These are phyloP conservation scores for Plasmodium falciparum DNA, from an alignment of 169 alveolate species.

Conservation along the genomic window DNA sequence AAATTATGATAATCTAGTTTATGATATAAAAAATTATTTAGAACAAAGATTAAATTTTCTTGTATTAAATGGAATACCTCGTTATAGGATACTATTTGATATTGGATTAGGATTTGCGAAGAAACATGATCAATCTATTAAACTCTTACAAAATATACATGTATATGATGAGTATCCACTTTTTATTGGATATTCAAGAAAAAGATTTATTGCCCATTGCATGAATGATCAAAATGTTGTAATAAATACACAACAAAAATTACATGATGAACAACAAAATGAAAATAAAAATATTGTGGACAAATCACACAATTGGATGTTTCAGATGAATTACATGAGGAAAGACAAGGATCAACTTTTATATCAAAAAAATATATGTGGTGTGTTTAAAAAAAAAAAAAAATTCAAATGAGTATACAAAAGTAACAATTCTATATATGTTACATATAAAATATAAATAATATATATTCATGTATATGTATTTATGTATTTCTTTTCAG, in stretches of 20 bases:
- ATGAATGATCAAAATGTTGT: conserved; percentile 16
- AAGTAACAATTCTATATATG: background rate
- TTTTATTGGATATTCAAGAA: conserved; percentile 72
- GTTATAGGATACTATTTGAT: conserved; percentile 60
- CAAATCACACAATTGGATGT: conserved; percentile 10
- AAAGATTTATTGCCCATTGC: conserved; percentile 59
- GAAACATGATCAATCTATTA: conserved; percentile 63
- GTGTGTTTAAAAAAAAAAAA: conserved; percentile 3
- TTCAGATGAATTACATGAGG: conserved; percentile 33
- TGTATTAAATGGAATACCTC: conserved; percentile 65
- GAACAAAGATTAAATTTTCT: conserved; percentile 50
- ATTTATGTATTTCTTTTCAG: conserved; percentile 2
- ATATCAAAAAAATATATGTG: conserved; percentile 62
- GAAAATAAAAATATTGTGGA: background rate
- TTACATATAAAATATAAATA: background rate
- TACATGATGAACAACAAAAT: background rate
- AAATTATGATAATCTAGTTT: conserved; percentile 37
- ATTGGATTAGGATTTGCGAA: conserved; percentile 70
- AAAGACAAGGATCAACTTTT: conserved; percentile 43
- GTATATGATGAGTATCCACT: conserved; percentile 74
- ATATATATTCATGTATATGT: background rate
- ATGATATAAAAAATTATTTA: conserved; percentile 64
- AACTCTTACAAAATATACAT: conserved; percentile 49
- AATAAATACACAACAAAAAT: background rate
- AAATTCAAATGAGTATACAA: background rate